These are phyloP conservation scores for Paxillus ammoniavirescens DNA, from an alignment of 768 basidiomycete species.

Conservation along the genomic window DNA sequence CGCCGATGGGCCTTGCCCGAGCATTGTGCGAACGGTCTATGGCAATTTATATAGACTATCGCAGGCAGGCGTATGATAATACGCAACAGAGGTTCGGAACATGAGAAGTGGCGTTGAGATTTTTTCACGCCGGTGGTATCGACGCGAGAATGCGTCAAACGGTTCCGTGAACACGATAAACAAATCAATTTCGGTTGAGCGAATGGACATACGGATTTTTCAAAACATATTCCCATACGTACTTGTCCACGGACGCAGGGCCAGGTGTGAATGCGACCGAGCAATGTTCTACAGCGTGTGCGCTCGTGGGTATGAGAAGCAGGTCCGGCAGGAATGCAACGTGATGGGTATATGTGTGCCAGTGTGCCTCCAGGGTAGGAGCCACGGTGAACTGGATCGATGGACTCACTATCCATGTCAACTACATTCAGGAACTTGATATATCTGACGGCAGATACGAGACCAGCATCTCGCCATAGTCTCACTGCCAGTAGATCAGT, in stretches of 20 bases:
- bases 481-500: background rate
- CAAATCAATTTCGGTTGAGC: background rate
- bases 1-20: conserved; percentile 4
- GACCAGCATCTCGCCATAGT: background rate
- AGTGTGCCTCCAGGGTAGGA: background rate
- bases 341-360: background rate
- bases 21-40: conserved; percentile 6
- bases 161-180: background rate
- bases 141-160: background rate
- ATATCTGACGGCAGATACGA: no score
- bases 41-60: conserved; percentile 4
- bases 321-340: background rate
- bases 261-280: conserved; percentile 6
- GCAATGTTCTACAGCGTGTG: background rate
- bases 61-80: background rate
- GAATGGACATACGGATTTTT: conserved; percentile 7
- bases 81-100: background rate
- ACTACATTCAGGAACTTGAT: no score
- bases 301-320: conserved; percentile 6
- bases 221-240: conserved; percentile 10
- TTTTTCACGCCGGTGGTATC: conserved; percentile 3
- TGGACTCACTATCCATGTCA: background rate
- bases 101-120: conserved; percentile 4
- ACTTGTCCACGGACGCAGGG: background rate
- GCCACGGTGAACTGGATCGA: background rate